phyloP scores from a whole-genome alignment of 192 early-diverging fungal genomes.

The Linnemannia exigua region DNA sequence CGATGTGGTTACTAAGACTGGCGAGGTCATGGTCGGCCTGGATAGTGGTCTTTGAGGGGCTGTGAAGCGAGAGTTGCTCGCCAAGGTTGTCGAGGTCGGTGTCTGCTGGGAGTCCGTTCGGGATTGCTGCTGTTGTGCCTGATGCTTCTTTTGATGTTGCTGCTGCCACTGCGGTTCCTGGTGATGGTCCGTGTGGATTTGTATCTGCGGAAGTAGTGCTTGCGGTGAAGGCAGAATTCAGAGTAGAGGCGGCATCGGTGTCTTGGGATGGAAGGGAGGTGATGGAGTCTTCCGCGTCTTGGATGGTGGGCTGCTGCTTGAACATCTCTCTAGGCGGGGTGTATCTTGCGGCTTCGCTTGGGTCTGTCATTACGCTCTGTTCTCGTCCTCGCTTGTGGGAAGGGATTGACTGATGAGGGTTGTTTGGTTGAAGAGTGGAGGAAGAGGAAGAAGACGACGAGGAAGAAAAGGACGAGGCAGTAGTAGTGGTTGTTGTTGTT shows the following conservation, averaged over 20 bases:
- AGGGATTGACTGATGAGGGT: neutral
- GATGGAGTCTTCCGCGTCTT: slow-evolving; percentile 14
- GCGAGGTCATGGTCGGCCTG: neutral
- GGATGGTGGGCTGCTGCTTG: neutral
- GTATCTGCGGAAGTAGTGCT: too few species aligned
- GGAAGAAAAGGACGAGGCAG: neutral
- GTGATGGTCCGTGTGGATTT: neutral
- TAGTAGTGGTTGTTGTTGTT: neutral
- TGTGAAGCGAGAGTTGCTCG: slow-evolving; percentile 44
- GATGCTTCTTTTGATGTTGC: neutral
- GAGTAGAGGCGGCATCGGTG: neutral
- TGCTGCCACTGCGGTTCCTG: neutral
- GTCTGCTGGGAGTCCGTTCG: slow-evolving; percentile 17
- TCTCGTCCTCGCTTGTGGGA: slow-evolving; percentile 52
- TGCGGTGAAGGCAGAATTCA: neutral
- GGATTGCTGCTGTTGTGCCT: neutral
- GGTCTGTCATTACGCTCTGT: slow-evolving; percentile 48
- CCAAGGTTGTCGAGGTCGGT: slow-evolving; percentile 35
- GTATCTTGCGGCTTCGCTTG: slow-evolving; percentile 50
- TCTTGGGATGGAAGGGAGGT: neutral
- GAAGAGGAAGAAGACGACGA: neutral
- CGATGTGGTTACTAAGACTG: neutral
- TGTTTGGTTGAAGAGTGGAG: neutral
- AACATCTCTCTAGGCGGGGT: slow-evolving; percentile 56
- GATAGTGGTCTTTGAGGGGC: slow-evolving; percentile 28